Percentiles rank a stretch among this genome's conserved stretches.
phyloP scores from a whole-genome alignment of 495 filamentous ascomycete species.

The Aspergillus cavernicola region DNA sequence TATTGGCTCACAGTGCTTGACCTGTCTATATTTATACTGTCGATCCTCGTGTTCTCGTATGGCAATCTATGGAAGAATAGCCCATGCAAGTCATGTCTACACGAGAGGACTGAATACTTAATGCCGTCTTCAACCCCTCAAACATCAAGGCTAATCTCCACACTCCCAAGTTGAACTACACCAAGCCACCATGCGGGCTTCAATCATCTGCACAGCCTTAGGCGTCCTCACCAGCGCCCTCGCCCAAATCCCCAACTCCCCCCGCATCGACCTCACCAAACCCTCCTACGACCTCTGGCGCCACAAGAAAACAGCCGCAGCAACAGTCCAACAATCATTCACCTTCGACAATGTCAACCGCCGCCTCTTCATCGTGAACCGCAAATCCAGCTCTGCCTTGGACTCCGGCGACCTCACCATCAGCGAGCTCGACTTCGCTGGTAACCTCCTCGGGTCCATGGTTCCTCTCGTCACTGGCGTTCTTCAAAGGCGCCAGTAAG shows the following conservation, averaged over 20 bases:
- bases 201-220: not conserved
- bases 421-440: constrained; percentile 21
- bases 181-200: not conserved
- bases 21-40: not conserved
- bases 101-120: not conserved
- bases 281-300: constrained; percentile 19
- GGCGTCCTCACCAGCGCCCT: not conserved
- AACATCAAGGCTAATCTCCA: too few relatives aligned
- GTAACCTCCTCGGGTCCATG: constrained; percentile 19
- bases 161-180: too few relatives aligned
- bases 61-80: not conserved
- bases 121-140: not conserved
- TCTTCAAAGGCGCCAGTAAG: too few relatives aligned
- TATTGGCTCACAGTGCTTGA: too few relatives aligned
- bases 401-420: constrained; percentile 18
- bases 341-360: constrained; percentile 23
- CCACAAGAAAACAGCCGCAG: constrained; percentile 12
- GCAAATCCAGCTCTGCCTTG: constrained; percentile 7
- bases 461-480: too few relatives aligned
- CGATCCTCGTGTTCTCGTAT: constrained; percentile 6
- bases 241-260: constrained; percentile 1
- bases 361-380: constrained; percentile 18
- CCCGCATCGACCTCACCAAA: constrained; percentile 15
- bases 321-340: constrained; percentile 21
- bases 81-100: not conserved